Percentiles rank a stretch among this genome's conserved stretches.
Conservation (phyloP, 2,329 filamentous ascomycete genomes). For the Microsporum canis region DNA sequence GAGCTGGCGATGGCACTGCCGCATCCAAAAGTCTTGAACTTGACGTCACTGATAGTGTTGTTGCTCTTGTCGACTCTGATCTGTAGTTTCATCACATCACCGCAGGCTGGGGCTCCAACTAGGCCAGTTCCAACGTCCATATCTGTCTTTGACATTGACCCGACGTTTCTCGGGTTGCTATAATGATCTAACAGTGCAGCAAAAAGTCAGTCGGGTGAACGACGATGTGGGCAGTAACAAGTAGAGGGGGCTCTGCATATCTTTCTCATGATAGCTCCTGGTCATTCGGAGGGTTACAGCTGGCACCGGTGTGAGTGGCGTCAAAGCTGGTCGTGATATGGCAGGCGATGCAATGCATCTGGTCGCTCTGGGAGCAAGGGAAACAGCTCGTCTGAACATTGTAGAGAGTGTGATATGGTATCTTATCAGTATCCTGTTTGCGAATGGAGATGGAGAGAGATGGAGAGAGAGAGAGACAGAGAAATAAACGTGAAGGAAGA, state of each 20-base stretch:
- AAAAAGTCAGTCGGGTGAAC: constrained; percentile 27
- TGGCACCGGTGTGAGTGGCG: constrained; percentile 25
- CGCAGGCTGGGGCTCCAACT: constrained; percentile 79
- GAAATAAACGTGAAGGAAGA: background rate
- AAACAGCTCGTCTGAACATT: constrained; percentile 49
- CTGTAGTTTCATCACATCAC: constrained; percentile 89
- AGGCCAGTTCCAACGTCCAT: constrained; percentile 79
- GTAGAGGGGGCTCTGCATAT: constrained; percentile 32
- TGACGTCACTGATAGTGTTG: constrained; percentile 84
- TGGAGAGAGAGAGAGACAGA: background rate
- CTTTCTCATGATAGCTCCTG: constrained; percentile 56
- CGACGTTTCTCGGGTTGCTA: constrained; percentile 66
- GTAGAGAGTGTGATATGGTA: background rate
- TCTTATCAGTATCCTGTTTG: background rate
- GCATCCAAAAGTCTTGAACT: constrained; percentile 97
- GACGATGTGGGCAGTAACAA: background rate
- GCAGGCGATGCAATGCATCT: constrained; percentile 40
- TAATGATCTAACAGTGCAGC: constrained; percentile 64
- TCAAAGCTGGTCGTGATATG: constrained; percentile 37
- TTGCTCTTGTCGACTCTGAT: constrained; percentile 82
- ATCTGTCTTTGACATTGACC: constrained; percentile 68
- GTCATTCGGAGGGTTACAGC: constrained; percentile 28
- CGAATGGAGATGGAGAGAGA: background rate
- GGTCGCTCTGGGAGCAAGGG: constrained; percentile 43
- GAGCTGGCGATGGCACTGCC: constrained; percentile 89